A percentile compares a stretch with the other conserved stretches of the same genome.
phyloP scores from a whole-genome alignment of 78 protist genomes.

The Bigelowiella natans region DNA sequence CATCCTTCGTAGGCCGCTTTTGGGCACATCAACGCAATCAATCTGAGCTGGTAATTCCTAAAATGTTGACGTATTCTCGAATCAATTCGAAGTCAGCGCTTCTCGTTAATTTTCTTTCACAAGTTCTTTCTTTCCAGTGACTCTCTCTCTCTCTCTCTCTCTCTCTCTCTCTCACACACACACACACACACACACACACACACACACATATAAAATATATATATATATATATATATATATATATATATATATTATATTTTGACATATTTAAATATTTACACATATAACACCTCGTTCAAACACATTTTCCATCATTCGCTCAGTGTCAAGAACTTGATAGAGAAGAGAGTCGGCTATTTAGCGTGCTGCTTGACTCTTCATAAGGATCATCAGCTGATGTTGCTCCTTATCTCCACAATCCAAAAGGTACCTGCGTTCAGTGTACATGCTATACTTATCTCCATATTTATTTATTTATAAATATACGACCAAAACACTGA shows the following conservation, averaged over 20 bases:
- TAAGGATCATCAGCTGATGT: slow-evolving; percentile 17
- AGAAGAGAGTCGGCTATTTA: slow-evolving; percentile 15
- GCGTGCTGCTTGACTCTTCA: slow-evolving; percentile 22
- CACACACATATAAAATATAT: background rate
- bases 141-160: too few relatives aligned
- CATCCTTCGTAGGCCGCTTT: too few relatives aligned
- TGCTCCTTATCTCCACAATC: background rate
- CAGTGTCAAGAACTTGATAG: background rate
- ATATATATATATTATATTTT: background rate
- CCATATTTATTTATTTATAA: background rate
- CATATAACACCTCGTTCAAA: background rate
- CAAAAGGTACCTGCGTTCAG: slow-evolving; percentile 14
- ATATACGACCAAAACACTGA: too few relatives aligned
- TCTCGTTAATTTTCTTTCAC: too few relatives aligned
- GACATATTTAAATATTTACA: background rate
- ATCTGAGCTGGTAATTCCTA: background rate
- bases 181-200: too few relatives aligned
- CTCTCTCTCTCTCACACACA: too few relatives aligned
- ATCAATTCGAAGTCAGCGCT: too few relatives aligned
- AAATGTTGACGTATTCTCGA: too few relatives aligned
- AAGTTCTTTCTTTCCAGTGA: too few relatives aligned
- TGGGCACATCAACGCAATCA: slow-evolving; percentile 18
- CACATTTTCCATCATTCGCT: background rate
- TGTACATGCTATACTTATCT: background rate
- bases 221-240: background rate